These are phyloP conservation scores for Bocquillonia castaneifolia DNA, from an alignment of 441 rosid genomes.

Conservation along the genomic window DNA sequence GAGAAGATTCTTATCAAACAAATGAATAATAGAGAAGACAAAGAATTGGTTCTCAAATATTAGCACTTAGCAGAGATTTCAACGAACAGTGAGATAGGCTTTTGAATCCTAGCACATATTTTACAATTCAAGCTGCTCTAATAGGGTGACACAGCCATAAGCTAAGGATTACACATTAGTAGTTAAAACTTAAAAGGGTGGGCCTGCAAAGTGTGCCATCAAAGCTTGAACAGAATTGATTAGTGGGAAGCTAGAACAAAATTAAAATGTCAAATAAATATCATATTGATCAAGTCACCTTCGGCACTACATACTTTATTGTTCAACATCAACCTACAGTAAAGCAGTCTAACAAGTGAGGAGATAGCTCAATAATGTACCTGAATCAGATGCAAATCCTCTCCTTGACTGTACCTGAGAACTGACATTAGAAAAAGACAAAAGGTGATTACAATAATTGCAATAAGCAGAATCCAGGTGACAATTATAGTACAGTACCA, in stretches of 20 bases:
- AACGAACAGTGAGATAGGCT: not conserved
- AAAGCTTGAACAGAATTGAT: not conserved
- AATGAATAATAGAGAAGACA: not conserved
- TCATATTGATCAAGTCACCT: not conserved
- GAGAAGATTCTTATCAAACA: not conserved
- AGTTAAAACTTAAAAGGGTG: not conserved
- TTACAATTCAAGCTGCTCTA: not conserved
- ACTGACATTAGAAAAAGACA: conserved; percentile 36
- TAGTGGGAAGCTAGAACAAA: not conserved
- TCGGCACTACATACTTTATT: not conserved
- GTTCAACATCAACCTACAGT: not conserved
- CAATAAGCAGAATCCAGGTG: not conserved
- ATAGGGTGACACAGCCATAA: not conserved
- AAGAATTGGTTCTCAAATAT: too few relatives aligned
- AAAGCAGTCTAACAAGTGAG: not conserved
- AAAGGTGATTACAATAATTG: conserved; percentile 7
- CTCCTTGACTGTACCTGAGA: conserved; percentile 44
- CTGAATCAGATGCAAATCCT: conserved; percentile 78
- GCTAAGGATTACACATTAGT: not conserved
- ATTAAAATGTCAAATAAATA: not conserved
- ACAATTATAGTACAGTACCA: conserved; percentile 33
- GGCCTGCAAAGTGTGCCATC: not conserved
- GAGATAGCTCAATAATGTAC: conserved; percentile 25
- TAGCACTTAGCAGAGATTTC: not conserved
- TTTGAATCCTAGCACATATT: not conserved